Percentiles rank a stretch among this genome's conserved stretches.
phyloP scores from a whole-genome alignment of 1,284 basidiomycete species.

The Gymnopus androsaceus region DNA sequence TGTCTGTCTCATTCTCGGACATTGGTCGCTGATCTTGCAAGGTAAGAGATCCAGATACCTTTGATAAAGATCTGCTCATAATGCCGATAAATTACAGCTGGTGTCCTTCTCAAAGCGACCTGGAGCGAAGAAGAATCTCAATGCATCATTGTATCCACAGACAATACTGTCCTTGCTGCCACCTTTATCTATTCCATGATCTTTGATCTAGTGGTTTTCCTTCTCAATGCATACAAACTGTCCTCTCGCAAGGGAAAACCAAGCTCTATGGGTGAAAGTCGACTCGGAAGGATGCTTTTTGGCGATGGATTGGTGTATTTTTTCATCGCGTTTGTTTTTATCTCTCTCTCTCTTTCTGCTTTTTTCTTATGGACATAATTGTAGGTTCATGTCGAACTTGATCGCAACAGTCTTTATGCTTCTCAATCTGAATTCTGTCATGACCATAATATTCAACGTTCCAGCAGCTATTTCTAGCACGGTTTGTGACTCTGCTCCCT shows the following conservation, averaged over 20 bases:
- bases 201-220: conserved; percentile 67
- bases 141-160: conserved; percentile 59
- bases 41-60: conserved; percentile 39
- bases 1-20: conserved; percentile 60
- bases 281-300: conserved; percentile 55
- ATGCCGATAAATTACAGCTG: conserved; percentile 32
- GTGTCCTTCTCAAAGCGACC: conserved; percentile 54
- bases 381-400: conserved; percentile 64
- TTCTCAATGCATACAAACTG: conserved; percentile 65
- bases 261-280: conserved; percentile 13
- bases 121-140: conserved; percentile 46
- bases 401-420: conserved; percentile 49
- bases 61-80: not conserved
- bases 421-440: conserved; percentile 20
- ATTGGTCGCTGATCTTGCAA: conserved; percentile 75
- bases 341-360: conserved; percentile 3
- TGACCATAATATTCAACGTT: conserved; percentile 36
- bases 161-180: conserved; percentile 58
- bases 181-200: conserved; percentile 74
- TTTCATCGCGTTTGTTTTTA: conserved; percentile 62
- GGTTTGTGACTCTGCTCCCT: conserved; percentile 24
- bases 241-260: conserved; percentile 26
- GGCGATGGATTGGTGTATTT: conserved; percentile 74
- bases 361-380: not conserved
- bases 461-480: conserved; percentile 44